Evolutionary conservation across 2,329 filamentous ascomycete species (phyloP).

Genomic region (Hypocrella siamensis): DNA sequence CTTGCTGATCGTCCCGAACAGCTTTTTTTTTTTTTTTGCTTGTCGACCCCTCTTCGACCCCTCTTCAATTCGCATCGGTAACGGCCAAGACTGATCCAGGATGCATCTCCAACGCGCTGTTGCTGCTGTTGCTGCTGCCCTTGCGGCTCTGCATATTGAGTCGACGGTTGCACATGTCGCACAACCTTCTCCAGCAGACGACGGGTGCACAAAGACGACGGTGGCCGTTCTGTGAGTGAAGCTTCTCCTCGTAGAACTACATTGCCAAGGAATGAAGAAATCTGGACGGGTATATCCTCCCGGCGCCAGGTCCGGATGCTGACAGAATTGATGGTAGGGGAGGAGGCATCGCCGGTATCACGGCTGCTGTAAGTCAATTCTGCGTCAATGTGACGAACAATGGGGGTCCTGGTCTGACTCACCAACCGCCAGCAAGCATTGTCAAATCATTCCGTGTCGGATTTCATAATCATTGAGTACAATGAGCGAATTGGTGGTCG

Average conservation of each 20-base stretch:
- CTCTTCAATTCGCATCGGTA: too few species aligned
- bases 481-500: constrained; percentile 47
- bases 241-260: neutral
- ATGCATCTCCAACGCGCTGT: neutral
- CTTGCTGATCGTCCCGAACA: too few species aligned
- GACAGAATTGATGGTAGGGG: constrained; percentile 17
- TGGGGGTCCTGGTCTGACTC: neutral
- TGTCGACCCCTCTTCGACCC: too few species aligned
- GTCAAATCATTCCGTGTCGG: constrained; percentile 40
- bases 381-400: neutral
- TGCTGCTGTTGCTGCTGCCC: constrained; percentile 1
- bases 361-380: constrained; percentile 27
- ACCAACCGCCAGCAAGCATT: constrained; percentile 31
- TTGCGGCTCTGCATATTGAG: constrained; percentile 2
- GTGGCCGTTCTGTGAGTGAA: constrained; percentile 15
- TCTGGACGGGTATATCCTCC: too few species aligned
- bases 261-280: too few species aligned
- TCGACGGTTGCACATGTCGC: constrained; percentile 4
- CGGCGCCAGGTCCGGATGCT: neutral
- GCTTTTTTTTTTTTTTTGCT: too few species aligned
- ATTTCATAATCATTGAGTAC: constrained; percentile 52
- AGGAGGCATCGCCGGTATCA: constrained; percentile 46
- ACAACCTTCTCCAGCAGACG: neutral
- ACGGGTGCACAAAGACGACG: constrained; percentile 12
- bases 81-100: too few species aligned